Evolutionary conservation across 768 basidiomycete species (phyloP), one percentile per base, ranked within the genome.

Genomic region (Termitomyces sp.): DNA sequence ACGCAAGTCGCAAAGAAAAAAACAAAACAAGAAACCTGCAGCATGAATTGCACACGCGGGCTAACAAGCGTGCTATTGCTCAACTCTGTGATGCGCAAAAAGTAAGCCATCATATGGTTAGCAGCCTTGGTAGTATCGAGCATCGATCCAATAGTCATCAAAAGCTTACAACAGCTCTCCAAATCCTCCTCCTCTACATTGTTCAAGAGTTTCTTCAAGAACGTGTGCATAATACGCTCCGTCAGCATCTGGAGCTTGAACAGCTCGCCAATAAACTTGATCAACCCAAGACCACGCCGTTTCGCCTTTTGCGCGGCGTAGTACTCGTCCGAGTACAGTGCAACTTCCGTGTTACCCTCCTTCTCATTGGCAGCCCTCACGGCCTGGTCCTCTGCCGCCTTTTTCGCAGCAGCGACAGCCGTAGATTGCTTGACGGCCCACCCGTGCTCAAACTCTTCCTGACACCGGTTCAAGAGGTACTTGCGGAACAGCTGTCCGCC

Each of bases 211-310:
- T 96, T 95, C 83, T 94, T 93, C 70, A 98, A 87, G 79, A 96
- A 99, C 74, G 94, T 91, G 78, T 95, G 91, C 92, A 98, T 99
- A 76, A 98, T 96, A 65, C 93, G 88, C 76, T 95, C 93, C 50
- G 94, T 95, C 56, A 98, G 79, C 94, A 98, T 97, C 75, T 93
- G 91, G n/a, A 99, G 79, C 77, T 98, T 98, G 88, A 94, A 99
- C 56, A 98, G 79, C 76, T 99, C 96, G 63, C 96, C 95, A 63
- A 98, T 98, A 77, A 99, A 95, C 73, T 91, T 93, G 78, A 98
- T 94, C 65, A 99, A 83, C 78, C 96, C 94, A 13, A 98, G 87
- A 72, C 96, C 95, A 62, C 93, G 91, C 61, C 95, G 91, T 78
- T 98, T 98, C 44, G 95, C 96, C 79, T 96, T 97, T 74, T 95